Percentiles rank a stretch among this genome's conserved stretches.
These are phyloP conservation scores for Blastobotrys elegans DNA, from an alignment of 1,139 yeast genomes.

Conservation along the genomic window DNA sequence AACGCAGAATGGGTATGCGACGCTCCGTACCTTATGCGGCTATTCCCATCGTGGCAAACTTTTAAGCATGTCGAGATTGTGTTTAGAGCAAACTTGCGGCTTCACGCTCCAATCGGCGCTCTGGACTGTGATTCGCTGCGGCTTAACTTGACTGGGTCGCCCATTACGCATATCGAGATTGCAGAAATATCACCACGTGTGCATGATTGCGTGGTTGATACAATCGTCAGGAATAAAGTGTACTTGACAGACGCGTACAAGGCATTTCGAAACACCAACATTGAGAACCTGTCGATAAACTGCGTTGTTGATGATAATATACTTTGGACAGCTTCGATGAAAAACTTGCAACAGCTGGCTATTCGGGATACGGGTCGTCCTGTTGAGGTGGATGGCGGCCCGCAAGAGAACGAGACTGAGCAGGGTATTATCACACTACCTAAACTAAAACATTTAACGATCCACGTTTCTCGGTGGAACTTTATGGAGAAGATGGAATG, in stretches of 20 bases:
- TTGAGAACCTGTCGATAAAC: not conserved
- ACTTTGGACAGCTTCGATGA: not conserved
- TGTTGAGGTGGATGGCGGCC: not conserved
- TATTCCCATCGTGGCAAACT: not conserved
- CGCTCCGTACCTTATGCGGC: not conserved
- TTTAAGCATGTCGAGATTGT: slow-evolving; percentile 2
- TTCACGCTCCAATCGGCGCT: not conserved
- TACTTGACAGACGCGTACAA: not conserved
- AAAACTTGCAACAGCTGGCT: not conserved
- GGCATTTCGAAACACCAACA: not conserved
- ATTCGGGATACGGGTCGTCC: not conserved
- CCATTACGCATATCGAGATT: slow-evolving; percentile 1
- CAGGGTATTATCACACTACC: not conserved
- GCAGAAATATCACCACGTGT: not conserved
- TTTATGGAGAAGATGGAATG: not conserved
- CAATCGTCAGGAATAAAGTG: not conserved
- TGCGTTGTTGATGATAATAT: not conserved
- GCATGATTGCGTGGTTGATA: not conserved
- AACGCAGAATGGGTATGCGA: slow-evolving; percentile 1
- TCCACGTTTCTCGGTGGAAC: not conserved
- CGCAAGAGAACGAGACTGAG: not conserved
- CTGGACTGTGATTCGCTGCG: slow-evolving; percentile 2
- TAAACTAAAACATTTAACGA: not conserved
- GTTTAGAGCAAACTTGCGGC: not conserved
- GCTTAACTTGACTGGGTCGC: not conserved